Evolutionary conservation across 1,284 basidiomycete genomes (phyloP), one percentile per base, ranked within the genome.

Genomic region (Papiliotrema fonsecae): DNA sequence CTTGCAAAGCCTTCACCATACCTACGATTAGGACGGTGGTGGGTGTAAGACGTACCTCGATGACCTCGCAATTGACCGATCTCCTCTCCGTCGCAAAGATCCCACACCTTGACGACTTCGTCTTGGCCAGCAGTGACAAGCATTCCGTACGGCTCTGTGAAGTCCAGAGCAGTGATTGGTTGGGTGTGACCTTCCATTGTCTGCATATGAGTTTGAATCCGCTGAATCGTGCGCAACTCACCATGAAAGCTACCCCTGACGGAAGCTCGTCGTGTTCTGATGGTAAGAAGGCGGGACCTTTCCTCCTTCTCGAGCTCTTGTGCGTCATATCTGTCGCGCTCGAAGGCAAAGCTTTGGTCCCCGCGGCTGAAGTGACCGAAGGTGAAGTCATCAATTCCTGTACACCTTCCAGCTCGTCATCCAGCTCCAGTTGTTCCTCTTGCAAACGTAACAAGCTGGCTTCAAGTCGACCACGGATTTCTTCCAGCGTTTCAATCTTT

Each of bases 181-280:
- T 83, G 83, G 1, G 82, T 77, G 65, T 97, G 92, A 30, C 82
- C 83, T 28, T 83, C 78, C 30, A 97, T 77, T 3, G 89, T 89
- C 88, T 92, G n/a, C 60, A 0, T 7, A 21, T 10, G 7, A 16
- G 47, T 24, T 50, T 27, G n/a, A 24, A 16, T 16, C 48, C 21
- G 36, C 44, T 32, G 34, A 26, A 31, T 22, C 10, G 31, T 42
- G 49, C 18, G 13, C 36, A 26, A 18, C 73, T 55, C 70, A 88
- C 88, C 92, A 99, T 97, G 76, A 99, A 99, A 5, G 94, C 94
- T 4, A 97, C 84, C 3, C 89, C 90, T 6, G 85, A 82, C 4
- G 94, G 96, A 48, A 99, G 77, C 49, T 97, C 91, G 62, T 96
- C 91, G 61, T 99, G 96, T 70, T 98, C 96, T 14, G 90, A 94